Conservation (phyloP, 2,329 filamentous ascomycete species). For the Chrysoporthe cubensis region DNA sequence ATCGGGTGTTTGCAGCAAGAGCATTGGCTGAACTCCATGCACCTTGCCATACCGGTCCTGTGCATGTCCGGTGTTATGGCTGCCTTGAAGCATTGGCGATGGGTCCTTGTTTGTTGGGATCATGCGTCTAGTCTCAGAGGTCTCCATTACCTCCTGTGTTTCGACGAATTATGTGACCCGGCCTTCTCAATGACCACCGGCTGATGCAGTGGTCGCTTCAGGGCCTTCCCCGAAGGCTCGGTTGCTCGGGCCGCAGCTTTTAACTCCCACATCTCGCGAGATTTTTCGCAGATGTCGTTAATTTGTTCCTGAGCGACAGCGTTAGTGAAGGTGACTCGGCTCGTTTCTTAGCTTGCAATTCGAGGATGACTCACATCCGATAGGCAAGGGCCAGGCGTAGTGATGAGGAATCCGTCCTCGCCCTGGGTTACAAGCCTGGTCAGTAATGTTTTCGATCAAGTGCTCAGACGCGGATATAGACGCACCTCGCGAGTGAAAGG, state of each 20-base stretch:
- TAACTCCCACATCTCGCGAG: slow-evolving; percentile 60
- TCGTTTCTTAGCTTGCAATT: slow-evolving; percentile 1
- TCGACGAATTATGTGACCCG: slow-evolving; percentile 39
- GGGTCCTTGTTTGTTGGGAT: background rate
- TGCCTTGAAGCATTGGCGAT: slow-evolving; percentile 6
- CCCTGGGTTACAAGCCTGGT: slow-evolving; percentile 45
- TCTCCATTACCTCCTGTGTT: slow-evolving; percentile 34
- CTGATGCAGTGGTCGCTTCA: slow-evolving; percentile 62
- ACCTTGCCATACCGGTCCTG: slow-evolving; percentile 5
- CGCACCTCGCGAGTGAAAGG: slow-evolving; percentile 60
- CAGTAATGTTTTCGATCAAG: slow-evolving; percentile 15
- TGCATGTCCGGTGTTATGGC: slow-evolving; percentile 24
- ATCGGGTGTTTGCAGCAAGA: slow-evolving; percentile 3
- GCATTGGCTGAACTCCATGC: slow-evolving; percentile 11
- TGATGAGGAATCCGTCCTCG: slow-evolving; percentile 65
- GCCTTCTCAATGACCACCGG: slow-evolving; percentile 55
- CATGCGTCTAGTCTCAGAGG: slow-evolving; percentile 5
- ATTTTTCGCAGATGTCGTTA: slow-evolving; percentile 64
- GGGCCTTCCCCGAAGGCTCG: slow-evolving; percentile 50
- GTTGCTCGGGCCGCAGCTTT: slow-evolving; percentile 56
- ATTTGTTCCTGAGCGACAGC: slow-evolving; percentile 58
- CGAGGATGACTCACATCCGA: slow-evolving; percentile 55
- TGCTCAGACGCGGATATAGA: slow-evolving; percentile 33
- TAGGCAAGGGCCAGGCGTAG: slow-evolving; percentile 59
- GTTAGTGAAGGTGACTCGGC: slow-evolving; percentile 31